Percentiles rank a stretch among this genome's conserved stretches.
Evolutionary conservation across 805 yeast species (phyloP).

Genomic region (Cyberlindnera maclurae): DNA sequence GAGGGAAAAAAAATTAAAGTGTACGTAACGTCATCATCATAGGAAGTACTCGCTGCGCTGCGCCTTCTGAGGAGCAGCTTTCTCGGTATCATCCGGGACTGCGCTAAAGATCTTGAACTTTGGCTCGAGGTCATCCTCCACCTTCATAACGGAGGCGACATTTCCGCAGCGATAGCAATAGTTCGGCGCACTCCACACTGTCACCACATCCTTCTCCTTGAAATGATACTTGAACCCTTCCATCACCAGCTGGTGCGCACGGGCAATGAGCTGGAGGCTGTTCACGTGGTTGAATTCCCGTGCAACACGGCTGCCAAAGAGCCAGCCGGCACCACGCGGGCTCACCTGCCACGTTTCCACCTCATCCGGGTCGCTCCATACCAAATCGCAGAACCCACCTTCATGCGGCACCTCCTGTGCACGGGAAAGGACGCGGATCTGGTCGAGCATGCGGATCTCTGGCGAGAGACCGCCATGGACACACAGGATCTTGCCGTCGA

Average conservation of each 20-base stretch:
- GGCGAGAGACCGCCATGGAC: slow-evolving; percentile 98
- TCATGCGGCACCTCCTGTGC: slow-evolving; percentile 99
- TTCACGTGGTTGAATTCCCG: slow-evolving; percentile 95
- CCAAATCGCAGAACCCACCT: slow-evolving; percentile 96
- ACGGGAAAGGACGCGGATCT: slow-evolving; percentile 85
- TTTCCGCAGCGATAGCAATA: slow-evolving; percentile 97
- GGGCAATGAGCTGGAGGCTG: slow-evolving; percentile 78
- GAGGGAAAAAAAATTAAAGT: too few relatives aligned
- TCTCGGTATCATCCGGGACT: slow-evolving; percentile 69
- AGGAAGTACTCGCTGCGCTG: slow-evolving; percentile 29
- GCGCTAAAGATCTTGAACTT: slow-evolving; percentile 92
- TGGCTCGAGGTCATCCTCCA: slow-evolving; percentile 80
- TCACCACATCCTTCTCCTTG: slow-evolving; percentile 83
- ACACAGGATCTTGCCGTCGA: slow-evolving; percentile 90
- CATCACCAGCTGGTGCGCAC: slow-evolving; percentile 98
- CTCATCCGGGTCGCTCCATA: slow-evolving; percentile 97
- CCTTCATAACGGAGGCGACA: slow-evolving; percentile 96
- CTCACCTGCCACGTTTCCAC: slow-evolving; percentile 98
- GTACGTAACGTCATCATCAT: slow-evolving; percentile 5
- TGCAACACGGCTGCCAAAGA: slow-evolving; percentile 90
- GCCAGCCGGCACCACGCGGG: slow-evolving; percentile 98
- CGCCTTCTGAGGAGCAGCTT: slow-evolving; percentile 27
- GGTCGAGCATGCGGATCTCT: slow-evolving; percentile 95
- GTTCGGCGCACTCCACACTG: slow-evolving; percentile 97
- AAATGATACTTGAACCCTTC: slow-evolving; percentile 97